A percentile compares a stretch with the other conserved stretches of the same genome.
Evolutionary conservation across 768 basidiomycete genomes (phyloP).

Genomic region (Termitomyces bulborhizus): DNA sequence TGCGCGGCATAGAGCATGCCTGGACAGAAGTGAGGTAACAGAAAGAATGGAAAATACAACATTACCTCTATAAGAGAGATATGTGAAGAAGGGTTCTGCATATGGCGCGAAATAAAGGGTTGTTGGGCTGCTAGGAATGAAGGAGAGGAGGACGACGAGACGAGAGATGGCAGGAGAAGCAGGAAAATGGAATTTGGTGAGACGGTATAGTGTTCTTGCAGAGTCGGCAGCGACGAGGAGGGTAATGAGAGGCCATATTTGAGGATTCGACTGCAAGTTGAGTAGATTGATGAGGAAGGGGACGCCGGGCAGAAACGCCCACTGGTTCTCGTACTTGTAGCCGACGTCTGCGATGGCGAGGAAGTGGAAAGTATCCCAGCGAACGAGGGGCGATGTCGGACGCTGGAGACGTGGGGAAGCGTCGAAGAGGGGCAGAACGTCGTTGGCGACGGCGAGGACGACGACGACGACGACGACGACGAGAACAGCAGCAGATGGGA

Average conservation of each 20-base stretch:
- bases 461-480: constrained; percentile 15
- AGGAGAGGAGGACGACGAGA: constrained; percentile 58
- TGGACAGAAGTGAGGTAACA: constrained; percentile 13
- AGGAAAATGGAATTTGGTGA: constrained; percentile 50
- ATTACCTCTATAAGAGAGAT: constrained; percentile 68
- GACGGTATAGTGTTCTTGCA: constrained; percentile 22
- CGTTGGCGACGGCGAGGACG: constrained; percentile 18
- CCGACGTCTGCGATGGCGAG: constrained; percentile 52
- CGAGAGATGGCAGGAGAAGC: constrained; percentile 51
- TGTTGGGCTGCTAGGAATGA: constrained; percentile 77
- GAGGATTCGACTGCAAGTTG: constrained; percentile 8
- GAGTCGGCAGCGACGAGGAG: constrained; percentile 34
- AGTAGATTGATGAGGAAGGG: constrained; percentile 44
- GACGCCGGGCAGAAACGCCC: constrained; percentile 81
- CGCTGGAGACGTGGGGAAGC: constrained; percentile 25
- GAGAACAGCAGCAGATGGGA: constrained; percentile 13
- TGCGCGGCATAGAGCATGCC: constrained; percentile 56
- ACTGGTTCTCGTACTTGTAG: constrained; percentile 69
- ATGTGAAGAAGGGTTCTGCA: constrained; percentile 83
- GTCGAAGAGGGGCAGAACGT: constrained; percentile 31
- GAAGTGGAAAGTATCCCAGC: constrained; percentile 93
- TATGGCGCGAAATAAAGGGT: constrained; percentile 69
- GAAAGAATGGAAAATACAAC: constrained; percentile 2
- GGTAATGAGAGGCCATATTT: constrained; percentile 29
- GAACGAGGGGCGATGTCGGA: constrained; percentile 33